Evolutionary conservation across 257 asterid genomes (phyloP).

Genomic region (Solanum pennellii): DNA sequence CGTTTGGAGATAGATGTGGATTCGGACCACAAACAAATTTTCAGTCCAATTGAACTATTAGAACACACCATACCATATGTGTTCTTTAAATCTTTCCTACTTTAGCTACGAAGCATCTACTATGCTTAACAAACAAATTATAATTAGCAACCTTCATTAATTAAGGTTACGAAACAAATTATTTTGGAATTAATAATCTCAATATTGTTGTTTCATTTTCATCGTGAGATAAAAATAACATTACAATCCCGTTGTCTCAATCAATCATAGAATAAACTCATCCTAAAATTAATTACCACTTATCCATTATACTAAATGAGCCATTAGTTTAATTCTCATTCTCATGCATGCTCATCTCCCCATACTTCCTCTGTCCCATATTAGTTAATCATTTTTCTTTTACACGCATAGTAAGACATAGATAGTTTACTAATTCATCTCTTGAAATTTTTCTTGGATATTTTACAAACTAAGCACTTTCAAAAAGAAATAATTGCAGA

Average conservation of each 20-base stretch:
- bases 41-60: not conserved
- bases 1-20: not conserved
- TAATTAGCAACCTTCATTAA: not conserved
- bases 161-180: not conserved
- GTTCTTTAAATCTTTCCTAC: not conserved
- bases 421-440: not conserved
- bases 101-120: not conserved
- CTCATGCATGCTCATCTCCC: not conserved
- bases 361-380: not conserved
- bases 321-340: not conserved
- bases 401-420: not conserved
- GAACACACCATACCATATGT: not conserved
- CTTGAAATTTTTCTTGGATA: not conserved
- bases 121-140: not conserved
- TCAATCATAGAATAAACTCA: not conserved
- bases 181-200: not conserved
- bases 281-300: not conserved
- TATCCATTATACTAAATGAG: not conserved
- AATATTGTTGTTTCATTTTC: not conserved
- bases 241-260: not conserved
- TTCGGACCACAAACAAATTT: not conserved
- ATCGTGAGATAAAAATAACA: too few relatives aligned
- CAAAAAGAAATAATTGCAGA: too few relatives aligned
- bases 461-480: not conserved
- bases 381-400: too few relatives aligned